These are phyloP conservation scores for Dioscorea alata DNA, from an alignment of 106 monocot genomes.

Conservation along the genomic window DNA sequence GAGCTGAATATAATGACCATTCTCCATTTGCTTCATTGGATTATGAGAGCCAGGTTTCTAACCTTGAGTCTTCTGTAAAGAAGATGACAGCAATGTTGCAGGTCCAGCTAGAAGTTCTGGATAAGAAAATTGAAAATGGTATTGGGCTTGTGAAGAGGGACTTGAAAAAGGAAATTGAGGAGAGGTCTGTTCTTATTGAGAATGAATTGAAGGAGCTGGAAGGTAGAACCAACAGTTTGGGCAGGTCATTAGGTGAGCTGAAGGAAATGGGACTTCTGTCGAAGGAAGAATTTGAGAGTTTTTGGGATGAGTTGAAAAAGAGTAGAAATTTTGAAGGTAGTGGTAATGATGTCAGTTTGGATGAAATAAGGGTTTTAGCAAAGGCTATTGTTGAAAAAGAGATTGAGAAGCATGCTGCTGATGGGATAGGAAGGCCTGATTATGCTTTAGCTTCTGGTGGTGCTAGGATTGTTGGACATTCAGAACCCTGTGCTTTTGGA, in stretches of 20 bases:
- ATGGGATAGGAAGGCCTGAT: constrained; percentile 61
- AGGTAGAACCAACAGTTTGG: constrained; percentile 37
- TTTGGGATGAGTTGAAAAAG: constrained; percentile 31
- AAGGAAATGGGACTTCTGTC: constrained; percentile 35
- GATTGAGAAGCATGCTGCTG: constrained; percentile 57
- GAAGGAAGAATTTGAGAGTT: constrained; percentile 39
- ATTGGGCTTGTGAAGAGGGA: constrained; percentile 26
- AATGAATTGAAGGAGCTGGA: constrained; percentile 49
- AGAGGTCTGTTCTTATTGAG: constrained; percentile 31
- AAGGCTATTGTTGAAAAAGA: constrained; percentile 49
- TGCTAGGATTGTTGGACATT: constrained; percentile 44
- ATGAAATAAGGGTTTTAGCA: constrained; percentile 41
- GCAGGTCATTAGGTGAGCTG: constrained; percentile 37
- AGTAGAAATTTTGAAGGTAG: constrained; percentile 11
- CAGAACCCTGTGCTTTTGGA: constrained; percentile 34
- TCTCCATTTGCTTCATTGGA: constrained; percentile 37
- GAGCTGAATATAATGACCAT: constrained; percentile 3
- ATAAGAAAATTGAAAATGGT: constrained; percentile 57
- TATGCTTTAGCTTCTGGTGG: constrained; percentile 63
- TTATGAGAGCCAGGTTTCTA: constrained; percentile 61
- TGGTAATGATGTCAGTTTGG: constrained; percentile 23
- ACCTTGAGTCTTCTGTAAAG: constrained; percentile 69
- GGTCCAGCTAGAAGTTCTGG: constrained; percentile 74
- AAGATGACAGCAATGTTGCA: constrained; percentile 72
- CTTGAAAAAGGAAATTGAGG: constrained; percentile 39